phyloP scores from a whole-genome alignment of 2,329 filamentous ascomycete species.

The Esteya vermicola region DNA sequence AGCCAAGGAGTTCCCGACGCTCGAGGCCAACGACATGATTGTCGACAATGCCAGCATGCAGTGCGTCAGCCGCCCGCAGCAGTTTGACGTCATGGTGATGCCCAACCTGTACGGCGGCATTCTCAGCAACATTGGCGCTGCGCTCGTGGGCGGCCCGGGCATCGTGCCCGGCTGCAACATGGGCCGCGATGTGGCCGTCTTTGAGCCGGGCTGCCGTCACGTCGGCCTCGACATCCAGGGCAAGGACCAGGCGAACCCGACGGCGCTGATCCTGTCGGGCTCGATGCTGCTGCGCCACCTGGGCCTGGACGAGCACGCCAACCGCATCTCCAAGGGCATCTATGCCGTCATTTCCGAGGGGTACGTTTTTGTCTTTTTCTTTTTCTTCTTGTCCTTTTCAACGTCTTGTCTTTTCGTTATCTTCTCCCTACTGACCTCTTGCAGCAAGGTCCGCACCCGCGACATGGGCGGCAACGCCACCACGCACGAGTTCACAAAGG shows the following conservation, averaged over 20 bases:
- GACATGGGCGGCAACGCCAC: slow-evolving; percentile 90
- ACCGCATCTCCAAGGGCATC: slow-evolving; percentile 85
- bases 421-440: slow-evolving; percentile 23
- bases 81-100: slow-evolving; percentile 99
- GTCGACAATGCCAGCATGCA: slow-evolving; percentile 99
- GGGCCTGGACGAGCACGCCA: slow-evolving; percentile 93
- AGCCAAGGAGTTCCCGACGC: slow-evolving; percentile 86
- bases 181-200: slow-evolving; percentile 94
- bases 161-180: slow-evolving; percentile 99
- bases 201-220: slow-evolving; percentile 98
- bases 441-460: slow-evolving; percentile 71
- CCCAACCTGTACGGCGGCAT: slow-evolving; percentile 98
- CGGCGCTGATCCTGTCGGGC: slow-evolving; percentile 84
- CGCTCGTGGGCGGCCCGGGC: slow-evolving; percentile 90
- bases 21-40: slow-evolving; percentile 98
- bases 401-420: neutral
- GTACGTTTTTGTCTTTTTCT: slow-evolving; percentile 35
- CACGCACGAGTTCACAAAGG: slow-evolving; percentile 89
- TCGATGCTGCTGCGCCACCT: slow-evolving; percentile 97
- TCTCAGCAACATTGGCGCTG: slow-evolving; percentile 95
- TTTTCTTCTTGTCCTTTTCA: neutral
- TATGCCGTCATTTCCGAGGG: slow-evolving; percentile 74
- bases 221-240: slow-evolving; percentile 99
- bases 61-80: slow-evolving; percentile 87
- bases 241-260: slow-evolving; percentile 98